Conservation (phyloP, 257 asterid species). For the Capsicum pubescens region DNA sequence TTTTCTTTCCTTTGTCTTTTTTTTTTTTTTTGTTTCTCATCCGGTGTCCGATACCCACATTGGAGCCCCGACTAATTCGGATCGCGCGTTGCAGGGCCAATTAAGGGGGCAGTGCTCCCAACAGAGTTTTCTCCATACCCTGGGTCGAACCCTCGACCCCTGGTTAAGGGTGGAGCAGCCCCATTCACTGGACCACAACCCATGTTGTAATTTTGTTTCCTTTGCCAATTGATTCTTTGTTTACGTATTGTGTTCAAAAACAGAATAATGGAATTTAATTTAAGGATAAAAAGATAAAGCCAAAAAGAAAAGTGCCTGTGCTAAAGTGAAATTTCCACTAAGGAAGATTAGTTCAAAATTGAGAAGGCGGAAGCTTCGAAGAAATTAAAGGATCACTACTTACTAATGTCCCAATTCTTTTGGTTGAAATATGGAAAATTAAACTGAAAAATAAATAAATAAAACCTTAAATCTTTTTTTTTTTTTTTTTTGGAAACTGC, state of each 20-base stretch:
- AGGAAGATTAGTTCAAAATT: neutral
- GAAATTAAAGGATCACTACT: neutral
- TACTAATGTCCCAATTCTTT: neutral
- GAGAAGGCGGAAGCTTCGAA: constrained; percentile 19
- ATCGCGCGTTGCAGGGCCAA: too few species aligned
- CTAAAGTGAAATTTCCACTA: neutral
- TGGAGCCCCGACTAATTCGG: too few species aligned
- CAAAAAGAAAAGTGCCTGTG: neutral
- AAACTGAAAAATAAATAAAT: neutral
- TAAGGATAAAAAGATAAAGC: neutral
- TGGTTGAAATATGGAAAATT: too few species aligned
- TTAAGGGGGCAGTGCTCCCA: too few species aligned
- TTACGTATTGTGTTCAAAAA: neutral
- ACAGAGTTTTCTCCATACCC: too few species aligned
- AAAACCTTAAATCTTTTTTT: neutral
- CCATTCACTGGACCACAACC: too few species aligned
- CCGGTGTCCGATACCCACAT: too few species aligned
- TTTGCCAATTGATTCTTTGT: neutral
- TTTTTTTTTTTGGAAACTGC: too few species aligned
- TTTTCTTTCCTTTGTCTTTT: neutral
- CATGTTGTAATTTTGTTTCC: neutral
- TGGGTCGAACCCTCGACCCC: too few species aligned
- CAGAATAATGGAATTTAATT: neutral
- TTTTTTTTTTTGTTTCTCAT: too few species aligned
- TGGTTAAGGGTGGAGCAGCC: too few species aligned